Base-by-base conservation (phyloP, 2,329 filamentous ascomycete genomes). In the Nemania sp. region DNA sequence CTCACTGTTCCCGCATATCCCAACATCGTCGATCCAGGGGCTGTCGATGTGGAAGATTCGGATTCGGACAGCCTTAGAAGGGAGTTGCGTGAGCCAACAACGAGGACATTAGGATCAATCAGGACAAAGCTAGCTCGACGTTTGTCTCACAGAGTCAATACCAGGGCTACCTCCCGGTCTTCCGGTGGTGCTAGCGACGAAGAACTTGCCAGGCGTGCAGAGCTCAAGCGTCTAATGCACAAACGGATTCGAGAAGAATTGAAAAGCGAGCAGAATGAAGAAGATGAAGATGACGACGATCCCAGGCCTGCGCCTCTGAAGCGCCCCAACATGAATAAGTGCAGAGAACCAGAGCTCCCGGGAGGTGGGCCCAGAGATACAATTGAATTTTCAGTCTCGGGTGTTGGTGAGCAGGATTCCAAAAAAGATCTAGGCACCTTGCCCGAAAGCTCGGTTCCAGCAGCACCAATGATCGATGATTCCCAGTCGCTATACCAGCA, bases 241-340 rank as follows among this genome's bases (percentile, higher is more conserved):
- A 78, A 77, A 60, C 75, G 80, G 56, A 84, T 84, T n/a, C 79
- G 80, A 56, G 76, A 82, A 37, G 82, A 84, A 60, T 70, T 85
- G 3, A 74, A 77, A 40, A 76, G 68, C 33, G 80, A 81, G 31
- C 68, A 73, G 30, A 79, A 81, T 36, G 69, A 73, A 31, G 64
- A 67, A 41, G 71, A 41, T 14, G 22, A 37, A 20, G n/a, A 22
- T 12, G 34, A 74, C 15, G 67, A 70, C 12, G 67, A 70, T 15
- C 52, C 60, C 1, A 70, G 64, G 34, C 63, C 64, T 5, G 61
- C 54, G 11, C 68, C 70, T 9, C 60, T 57, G 22, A 46, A 59
- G n/a, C 49, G 41, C 12, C 52, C 61, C 19, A 66, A 63, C 15
- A 58, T 67, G 11, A 62, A 66, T 5, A 61, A 66, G 26, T 68